phyloP scores from a whole-genome alignment of 257 asterid genomes.

The Solanum pinnatisectum region DNA sequence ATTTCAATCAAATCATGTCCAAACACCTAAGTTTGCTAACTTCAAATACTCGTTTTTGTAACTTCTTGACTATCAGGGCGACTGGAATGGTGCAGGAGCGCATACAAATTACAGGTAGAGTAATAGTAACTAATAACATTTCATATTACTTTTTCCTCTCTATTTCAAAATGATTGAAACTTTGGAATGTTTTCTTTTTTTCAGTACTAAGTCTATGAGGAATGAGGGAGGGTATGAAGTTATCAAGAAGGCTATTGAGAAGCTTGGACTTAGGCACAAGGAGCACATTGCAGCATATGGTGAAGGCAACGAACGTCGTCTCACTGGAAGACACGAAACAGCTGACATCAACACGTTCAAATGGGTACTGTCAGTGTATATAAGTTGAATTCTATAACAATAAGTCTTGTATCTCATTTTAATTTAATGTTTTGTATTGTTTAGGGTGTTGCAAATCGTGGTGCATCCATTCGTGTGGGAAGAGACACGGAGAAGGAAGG shows the following conservation, averaged over 20 bases:
- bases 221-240: not conserved
- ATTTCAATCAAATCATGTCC: not conserved
- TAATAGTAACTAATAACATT: not conserved
- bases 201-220: not conserved
- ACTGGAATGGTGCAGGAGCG: slow-evolving; percentile 99
- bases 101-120: slow-evolving; percentile 79
- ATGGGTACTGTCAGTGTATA: slow-evolving; percentile 40
- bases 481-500: slow-evolving; percentile 88
- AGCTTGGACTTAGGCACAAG: not conserved
- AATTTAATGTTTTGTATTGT: not conserved
- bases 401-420: not conserved
- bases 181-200: not conserved
- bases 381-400: not conserved
- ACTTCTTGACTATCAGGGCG: slow-evolving; percentile 40
- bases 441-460: slow-evolving; percentile 69
- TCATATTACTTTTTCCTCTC: not conserved
- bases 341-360: slow-evolving; percentile 56
- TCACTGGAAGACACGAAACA: slow-evolving; percentile 89
- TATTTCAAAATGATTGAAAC: not conserved
- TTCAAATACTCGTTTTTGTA: not conserved
- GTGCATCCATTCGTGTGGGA: slow-evolving; percentile 89
- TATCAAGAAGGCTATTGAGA: not conserved
- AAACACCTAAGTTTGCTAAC: not conserved
- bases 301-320: slow-evolving; percentile 93
- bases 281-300: slow-evolving; percentile 38